A percentile compares a stretch with the other conserved stretches of the same genome.
These are phyloP conservation scores for Penicillium sp. DNA, from an alignment of 2,329 filamentous ascomycete genomes.

Conservation along the genomic window DNA sequence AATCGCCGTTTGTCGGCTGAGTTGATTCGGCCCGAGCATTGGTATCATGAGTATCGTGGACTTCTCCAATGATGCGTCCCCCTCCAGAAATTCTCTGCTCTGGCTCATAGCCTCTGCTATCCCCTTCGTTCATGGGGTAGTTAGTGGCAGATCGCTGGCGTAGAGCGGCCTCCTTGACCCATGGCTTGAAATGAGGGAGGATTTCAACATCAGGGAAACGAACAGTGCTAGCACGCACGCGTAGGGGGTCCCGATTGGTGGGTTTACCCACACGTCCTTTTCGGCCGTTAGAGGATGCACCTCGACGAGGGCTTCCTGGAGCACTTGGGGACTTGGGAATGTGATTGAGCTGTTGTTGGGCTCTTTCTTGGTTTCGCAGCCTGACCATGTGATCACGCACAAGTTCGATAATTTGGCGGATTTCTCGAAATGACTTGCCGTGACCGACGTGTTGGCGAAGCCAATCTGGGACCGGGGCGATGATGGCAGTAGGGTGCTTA, in stretches of 20 bases:
- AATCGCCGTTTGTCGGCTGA: neutral
- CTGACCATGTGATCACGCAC: constrained; percentile 26
- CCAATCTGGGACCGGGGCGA: constrained; percentile 37
- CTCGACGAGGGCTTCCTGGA: neutral
- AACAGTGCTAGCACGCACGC: constrained; percentile 8
- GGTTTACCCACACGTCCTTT: neutral
- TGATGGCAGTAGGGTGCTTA: constrained; percentile 29
- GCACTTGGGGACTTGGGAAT: neutral
- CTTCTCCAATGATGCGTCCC: neutral
- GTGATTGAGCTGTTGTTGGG: constrained; percentile 4
- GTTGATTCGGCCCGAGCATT: neutral
- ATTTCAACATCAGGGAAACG: constrained; percentile 45
- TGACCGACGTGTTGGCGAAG: constrained; percentile 26
- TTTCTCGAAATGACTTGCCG: constrained; percentile 32
- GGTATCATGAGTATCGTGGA: neutral
- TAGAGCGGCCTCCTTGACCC: constrained; percentile 13
- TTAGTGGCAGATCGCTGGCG: neutral
- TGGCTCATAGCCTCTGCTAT: neutral
- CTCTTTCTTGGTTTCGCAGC: constrained; percentile 7
- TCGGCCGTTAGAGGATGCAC: neutral
- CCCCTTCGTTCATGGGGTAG: neutral
- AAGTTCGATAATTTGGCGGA: constrained; percentile 28
- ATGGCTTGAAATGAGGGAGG: constrained; percentile 33
- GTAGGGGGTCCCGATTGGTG: neutral
- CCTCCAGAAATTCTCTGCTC: neutral